phyloP scores from a whole-genome alignment of 495 filamentous ascomycete genomes.

The Aspergillus nidulans region DNA sequence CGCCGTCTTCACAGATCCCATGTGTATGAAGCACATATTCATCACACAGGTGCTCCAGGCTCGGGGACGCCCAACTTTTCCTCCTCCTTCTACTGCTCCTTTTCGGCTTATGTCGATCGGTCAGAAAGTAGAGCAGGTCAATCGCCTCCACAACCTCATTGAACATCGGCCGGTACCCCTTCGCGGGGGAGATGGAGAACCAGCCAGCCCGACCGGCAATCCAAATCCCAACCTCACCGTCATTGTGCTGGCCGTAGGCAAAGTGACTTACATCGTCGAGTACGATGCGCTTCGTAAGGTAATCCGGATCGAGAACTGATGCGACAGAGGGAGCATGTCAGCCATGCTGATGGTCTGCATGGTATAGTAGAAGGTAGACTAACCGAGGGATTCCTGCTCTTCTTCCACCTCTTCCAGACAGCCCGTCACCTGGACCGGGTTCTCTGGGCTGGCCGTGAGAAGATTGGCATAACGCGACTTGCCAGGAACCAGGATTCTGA shows the following conservation, averaged over 20 bases:
- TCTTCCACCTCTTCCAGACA: constrained; percentile 45
- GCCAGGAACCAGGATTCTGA: constrained; percentile 45
- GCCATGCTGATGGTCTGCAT: not conserved
- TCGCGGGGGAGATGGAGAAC: constrained; percentile 66
- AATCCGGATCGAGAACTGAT: constrained; percentile 42
- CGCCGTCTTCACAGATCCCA: constrained; percentile 40
- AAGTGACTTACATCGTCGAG: constrained; percentile 59
- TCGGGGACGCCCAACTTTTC: constrained; percentile 23
- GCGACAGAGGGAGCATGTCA: not conserved
- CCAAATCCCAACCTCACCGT: constrained; percentile 64
- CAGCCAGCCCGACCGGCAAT: constrained; percentile 73
- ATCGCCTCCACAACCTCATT: constrained; percentile 65
- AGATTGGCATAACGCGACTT: constrained; percentile 50
- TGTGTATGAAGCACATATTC: constrained; percentile 44
- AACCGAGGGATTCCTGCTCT: constrained; percentile 39
- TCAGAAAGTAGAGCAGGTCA: constrained; percentile 63
- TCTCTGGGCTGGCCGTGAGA: constrained; percentile 47
- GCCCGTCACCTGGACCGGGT: constrained; percentile 53
- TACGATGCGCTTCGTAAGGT: constrained; percentile 54
- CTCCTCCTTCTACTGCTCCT: constrained; percentile 29
- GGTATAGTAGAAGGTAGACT: constrained; percentile 6
- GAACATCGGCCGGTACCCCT: constrained; percentile 57
- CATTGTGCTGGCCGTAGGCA: constrained; percentile 63
- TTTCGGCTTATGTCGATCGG: constrained; percentile 42
- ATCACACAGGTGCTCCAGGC: constrained; percentile 38